Evolutionary conservation across 768 basidiomycete species (phyloP), one percentile per base, ranked within the genome.

Genomic region (Leucocoprinus birnbaumii): DNA sequence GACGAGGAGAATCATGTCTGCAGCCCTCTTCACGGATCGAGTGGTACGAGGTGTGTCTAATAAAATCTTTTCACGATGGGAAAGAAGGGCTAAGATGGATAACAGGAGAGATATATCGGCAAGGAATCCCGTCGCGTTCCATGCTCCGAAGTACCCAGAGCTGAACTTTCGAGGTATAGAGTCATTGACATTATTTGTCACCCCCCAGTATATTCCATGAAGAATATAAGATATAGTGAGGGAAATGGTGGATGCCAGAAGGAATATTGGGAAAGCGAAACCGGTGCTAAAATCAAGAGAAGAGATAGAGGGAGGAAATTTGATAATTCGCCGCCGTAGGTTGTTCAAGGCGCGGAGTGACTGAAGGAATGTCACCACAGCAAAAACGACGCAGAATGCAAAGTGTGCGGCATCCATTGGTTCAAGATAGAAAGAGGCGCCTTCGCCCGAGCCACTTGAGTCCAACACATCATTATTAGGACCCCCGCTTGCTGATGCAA

Each of bases 391-490:
- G 19, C 26, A 22, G 42, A 53, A 53, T 6, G 51, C 25, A 19
- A 53, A 53, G 51, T 21, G 31, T 8, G 42, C 51, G 19, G 51
- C 42, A 52, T 34, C 41, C 1, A 52, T 34, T 18, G 41, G 51
- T 19, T 53, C 51, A n/a, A 53, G 43, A 19, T 42, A 24, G 11
- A 53, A 44, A 27, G 27, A 34, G 14, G 43, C 21, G 3, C 22
- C 51, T 14, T 11, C 43, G 10, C n/a, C 27, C 19, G 31, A 16
- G 3, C 51, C 27, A 2, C 26, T 19, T n/a, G n/a, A n/a, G n/a
- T n/a, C n/a, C n/a, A n/a, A n/a, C n/a, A n/a, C n/a, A n/a, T n/a
- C n/a, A n/a, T n/a, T n/a, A n/a, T n/a, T n/a, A n/a, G n/a, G n/a
- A n/a, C 51, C 27, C 1, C 51, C 21, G 19, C 27, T 18, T 21